Percentiles rank a stretch among this genome's conserved stretches.
These are phyloP conservation scores for Colletotrichum euphorbiae DNA, from an alignment of 2,329 filamentous ascomycete species.

Conservation along the genomic window DNA sequence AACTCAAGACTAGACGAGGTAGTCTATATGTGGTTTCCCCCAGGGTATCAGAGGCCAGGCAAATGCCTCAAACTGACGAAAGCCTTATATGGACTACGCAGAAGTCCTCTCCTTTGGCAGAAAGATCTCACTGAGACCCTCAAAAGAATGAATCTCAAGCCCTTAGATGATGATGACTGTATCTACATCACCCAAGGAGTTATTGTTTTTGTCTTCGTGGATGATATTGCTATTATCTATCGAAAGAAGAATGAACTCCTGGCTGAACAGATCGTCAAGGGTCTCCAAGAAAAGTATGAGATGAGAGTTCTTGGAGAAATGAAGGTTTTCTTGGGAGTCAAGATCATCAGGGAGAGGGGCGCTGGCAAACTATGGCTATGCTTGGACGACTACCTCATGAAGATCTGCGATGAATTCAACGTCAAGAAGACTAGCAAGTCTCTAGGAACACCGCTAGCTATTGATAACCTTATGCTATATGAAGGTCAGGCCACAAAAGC, in stretches of 20 bases:
- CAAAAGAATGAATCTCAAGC: neutral
- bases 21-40: constrained; percentile 36
- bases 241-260: neutral
- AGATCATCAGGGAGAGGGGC: constrained; percentile 28
- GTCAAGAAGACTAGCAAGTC: constrained; percentile 6
- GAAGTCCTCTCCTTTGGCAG: constrained; percentile 39
- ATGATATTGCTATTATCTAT: constrained; percentile 41
- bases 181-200: constrained; percentile 28
- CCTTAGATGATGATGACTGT: constrained; percentile 31
- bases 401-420: constrained; percentile 26
- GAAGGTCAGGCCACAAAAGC: neutral
- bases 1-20: constrained; percentile 34
- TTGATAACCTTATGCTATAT: neutral
- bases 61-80: constrained; percentile 26
- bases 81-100: constrained; percentile 39
- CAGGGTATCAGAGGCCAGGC: constrained; percentile 22
- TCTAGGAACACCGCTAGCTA: neutral
- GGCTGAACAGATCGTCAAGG: neutral
- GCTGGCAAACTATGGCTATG: constrained; percentile 27
- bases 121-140: neutral
- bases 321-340: constrained; percentile 36
- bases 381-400: constrained; percentile 30
- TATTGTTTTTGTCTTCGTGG: constrained; percentile 40
- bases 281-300: constrained; percentile 21
- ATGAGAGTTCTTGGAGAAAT: constrained; percentile 24